These are phyloP conservation scores for Clarkia xantiana DNA, from an alignment of 345 rosid genomes.

Conservation along the genomic window DNA sequence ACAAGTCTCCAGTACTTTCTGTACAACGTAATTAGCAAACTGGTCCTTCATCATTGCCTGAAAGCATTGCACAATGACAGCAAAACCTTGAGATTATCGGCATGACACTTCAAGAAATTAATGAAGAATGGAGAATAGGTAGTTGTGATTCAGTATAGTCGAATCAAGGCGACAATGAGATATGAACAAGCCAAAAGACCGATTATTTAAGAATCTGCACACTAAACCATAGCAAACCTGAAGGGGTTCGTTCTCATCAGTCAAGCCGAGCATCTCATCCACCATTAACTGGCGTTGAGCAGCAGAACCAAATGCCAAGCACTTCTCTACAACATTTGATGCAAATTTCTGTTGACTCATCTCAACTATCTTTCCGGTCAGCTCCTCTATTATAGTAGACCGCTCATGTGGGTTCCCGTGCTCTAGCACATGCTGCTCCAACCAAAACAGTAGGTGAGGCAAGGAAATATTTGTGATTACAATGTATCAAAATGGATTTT, in stretches of 20 bases:
- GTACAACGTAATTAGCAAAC: conserved; percentile 76
- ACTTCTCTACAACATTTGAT: conserved; percentile 54
- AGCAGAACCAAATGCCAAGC: conserved; percentile 42
- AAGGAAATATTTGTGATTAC: not conserved
- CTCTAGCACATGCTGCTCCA: conserved; percentile 50
- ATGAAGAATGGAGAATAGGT: too few relatives aligned
- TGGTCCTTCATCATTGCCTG: conserved; percentile 96
- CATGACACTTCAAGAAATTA: too few relatives aligned
- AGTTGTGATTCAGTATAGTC: too few relatives aligned
- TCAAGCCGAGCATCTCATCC: conserved; percentile 53
- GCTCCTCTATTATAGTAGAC: conserved; percentile 33
- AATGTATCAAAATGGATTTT: too few relatives aligned
- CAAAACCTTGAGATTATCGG: not conserved
- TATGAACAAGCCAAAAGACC: too few relatives aligned
- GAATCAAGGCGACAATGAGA: too few relatives aligned
- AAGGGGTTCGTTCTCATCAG: conserved; percentile 53
- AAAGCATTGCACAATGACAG: not conserved
- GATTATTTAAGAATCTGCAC: not conserved
- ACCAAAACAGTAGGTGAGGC: not conserved
- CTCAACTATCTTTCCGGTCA: conserved; percentile 51
- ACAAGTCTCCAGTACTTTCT: conserved; percentile 69
- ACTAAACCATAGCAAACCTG: conserved; percentile 21
- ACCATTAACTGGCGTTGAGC: conserved; percentile 37
- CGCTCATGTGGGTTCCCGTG: conserved; percentile 59
- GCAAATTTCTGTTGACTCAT: conserved; percentile 68